Evolutionary conservation across 805 yeast species (phyloP).

Genomic region (Saccharomyces jurei): DNA sequence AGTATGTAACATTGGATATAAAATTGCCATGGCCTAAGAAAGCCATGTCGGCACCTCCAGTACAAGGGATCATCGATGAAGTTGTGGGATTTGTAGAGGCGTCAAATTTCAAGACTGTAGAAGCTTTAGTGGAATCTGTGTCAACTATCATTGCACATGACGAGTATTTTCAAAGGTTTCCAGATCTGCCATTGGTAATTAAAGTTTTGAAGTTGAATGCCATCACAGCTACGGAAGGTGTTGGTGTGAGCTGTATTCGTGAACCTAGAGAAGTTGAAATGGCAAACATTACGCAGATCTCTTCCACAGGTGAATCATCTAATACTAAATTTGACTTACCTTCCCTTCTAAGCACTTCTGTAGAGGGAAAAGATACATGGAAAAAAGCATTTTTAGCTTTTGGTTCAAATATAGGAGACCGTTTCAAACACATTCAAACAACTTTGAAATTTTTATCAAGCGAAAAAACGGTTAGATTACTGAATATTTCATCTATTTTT

Average conservation of each 20-base stretch:
- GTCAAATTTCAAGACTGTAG: conserved; percentile 86
- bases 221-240: conserved; percentile 76
- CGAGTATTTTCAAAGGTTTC: conserved; percentile 34
- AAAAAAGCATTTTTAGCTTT: conserved; percentile 65
- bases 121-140: conserved; percentile 73
- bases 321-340: conserved; percentile 32
- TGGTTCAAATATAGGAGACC: conserved; percentile 82
- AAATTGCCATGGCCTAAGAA: conserved; percentile 36
- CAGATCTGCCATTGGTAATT: conserved; percentile 37
- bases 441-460: conserved; percentile 41
- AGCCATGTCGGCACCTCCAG: conserved; percentile 7
- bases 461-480: conserved; percentile 38
- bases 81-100: conserved; percentile 57
- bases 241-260: conserved; percentile 72
- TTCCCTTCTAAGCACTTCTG: conserved; percentile 8
- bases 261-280: conserved; percentile 33
- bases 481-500: conserved; percentile 68
- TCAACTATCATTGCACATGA: conserved; percentile 48
- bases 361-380: conserved; percentile 4
- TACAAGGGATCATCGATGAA: conserved; percentile 39
- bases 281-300: background rate
- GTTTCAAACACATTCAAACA: conserved; percentile 46
- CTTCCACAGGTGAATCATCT: conserved; percentile 4
- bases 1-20: conserved; percentile 57
- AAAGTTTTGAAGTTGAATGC: conserved; percentile 84